Evolutionary conservation across 1,139 yeast genomes (phyloP), one percentile per base, ranked within the genome.

Genomic region (Insectozyma bohioensis): DNA sequence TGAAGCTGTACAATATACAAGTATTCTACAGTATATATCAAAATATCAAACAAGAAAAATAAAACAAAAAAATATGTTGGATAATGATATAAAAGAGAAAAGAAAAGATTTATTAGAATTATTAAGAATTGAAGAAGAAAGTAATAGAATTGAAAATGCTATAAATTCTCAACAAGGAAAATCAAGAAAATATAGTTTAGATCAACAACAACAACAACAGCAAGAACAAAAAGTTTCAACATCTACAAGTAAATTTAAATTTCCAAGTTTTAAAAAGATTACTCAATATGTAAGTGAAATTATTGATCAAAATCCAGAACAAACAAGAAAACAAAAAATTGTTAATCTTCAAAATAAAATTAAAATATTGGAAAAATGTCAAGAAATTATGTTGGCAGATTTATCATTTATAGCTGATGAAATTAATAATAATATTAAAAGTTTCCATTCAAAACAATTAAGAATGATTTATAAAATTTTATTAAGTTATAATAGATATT

Each of bases 1-100:
- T 5, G 97, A 90, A 51, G 76, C 85, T 12, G 88, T 84, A 10
- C 87, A 85, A 48, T 80, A 83, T 57, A 78, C 94, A 0, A 68
- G 72, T 5, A 80, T 83, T 0, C 76, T 84, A 2, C 72, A 84
- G 30, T 74, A 77, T 27, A 76, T 90, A 11, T 68, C 83, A 30
- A 82, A 80, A 48, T 90, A 75, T 52, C 78, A 90, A 35, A 70
- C 74, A 26, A 72, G 80, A 46, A 90, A 92, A 53, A 62, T 76
- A 8, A 62, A 80, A 10, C 97, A 90, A 52, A 65, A 73, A 31
- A 75, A 70, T 30, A 56, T 85, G 43, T 67, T 87, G 9, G 75
- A 74, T 18, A 67, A 70, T 28, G 77, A 78, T 20, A 50, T 86
- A 22, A 63, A 58, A 14, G 69, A 72, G 12, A 74, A 73, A 37